Conservation (phyloP, 352 stramenopile species). For the Pythium insidiosum region DNA sequence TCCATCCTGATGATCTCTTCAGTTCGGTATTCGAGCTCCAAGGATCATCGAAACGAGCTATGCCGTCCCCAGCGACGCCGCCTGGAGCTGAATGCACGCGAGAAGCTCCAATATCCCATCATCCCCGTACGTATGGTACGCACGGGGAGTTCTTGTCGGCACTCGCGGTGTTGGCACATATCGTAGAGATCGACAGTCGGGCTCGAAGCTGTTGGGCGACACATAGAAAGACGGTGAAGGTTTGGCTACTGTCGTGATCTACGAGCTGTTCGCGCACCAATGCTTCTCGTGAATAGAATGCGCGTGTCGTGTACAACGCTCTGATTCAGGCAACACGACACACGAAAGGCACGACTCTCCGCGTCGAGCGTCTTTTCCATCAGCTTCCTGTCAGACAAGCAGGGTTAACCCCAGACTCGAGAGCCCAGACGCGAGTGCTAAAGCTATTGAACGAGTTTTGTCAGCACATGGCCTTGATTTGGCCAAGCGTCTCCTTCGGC, state of each 20-base stretch:
- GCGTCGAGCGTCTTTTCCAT: slow-evolving; percentile 43
- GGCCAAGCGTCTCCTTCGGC: slow-evolving; percentile 52
- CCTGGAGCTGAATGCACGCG: too few species aligned
- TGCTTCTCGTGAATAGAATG: too few species aligned
- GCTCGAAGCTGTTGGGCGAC: not conserved
- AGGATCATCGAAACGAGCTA: slow-evolving; percentile 8
- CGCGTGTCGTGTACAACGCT: slow-evolving; percentile 49
- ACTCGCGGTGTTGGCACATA: slow-evolving; percentile 24
- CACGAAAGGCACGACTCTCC: slow-evolving; percentile 36
- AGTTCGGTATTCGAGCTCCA: slow-evolving; percentile 33
- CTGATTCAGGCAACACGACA: slow-evolving; percentile 13
- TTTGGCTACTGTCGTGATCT: not conserved
- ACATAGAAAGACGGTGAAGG: not conserved
- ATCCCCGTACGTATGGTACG: too few species aligned
- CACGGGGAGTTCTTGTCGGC: slow-evolving; percentile 44
- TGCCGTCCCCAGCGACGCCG: not conserved
- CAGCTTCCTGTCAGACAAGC: slow-evolving; percentile 47
- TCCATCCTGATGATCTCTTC: slow-evolving; percentile 38
- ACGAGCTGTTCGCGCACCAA: too few species aligned
- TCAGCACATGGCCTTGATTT: slow-evolving; percentile 59
- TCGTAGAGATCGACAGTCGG: slow-evolving; percentile 51
- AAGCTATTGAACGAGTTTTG: slow-evolving; percentile 40
- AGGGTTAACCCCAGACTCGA: slow-evolving; percentile 26
- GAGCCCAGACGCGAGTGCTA: slow-evolving; percentile 23
- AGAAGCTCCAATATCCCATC: too few species aligned